Evolutionary conservation across 768 basidiomycete species (phyloP).

Genomic region (Albatrellus ellisii): DNA sequence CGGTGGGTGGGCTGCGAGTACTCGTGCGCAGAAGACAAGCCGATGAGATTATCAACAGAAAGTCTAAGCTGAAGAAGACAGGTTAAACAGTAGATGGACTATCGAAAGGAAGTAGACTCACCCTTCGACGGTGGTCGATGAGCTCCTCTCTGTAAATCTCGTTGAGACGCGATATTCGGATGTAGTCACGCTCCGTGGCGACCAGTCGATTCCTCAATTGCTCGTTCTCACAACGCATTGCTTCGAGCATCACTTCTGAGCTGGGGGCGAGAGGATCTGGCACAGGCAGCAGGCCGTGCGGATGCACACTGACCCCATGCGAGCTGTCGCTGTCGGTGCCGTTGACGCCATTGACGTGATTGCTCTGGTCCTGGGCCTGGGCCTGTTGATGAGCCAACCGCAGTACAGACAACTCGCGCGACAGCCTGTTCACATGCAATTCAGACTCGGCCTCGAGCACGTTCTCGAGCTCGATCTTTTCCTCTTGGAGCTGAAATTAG

Average conservation of each 20-base stretch:
- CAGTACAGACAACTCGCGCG: slow-evolving; percentile 54
- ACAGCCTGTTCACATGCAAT: slow-evolving; percentile 66
- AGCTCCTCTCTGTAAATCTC: slow-evolving; percentile 80
- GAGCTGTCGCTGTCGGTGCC: slow-evolving; percentile 14
- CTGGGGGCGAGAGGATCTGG: slow-evolving; percentile 24
- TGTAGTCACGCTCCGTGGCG: slow-evolving; percentile 67
- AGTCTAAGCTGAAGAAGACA: slow-evolving; percentile 43
- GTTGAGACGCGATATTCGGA: slow-evolving; percentile 60
- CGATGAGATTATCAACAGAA: slow-evolving; percentile 69
- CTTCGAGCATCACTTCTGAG: slow-evolving; percentile 54
- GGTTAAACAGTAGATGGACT: not conserved
- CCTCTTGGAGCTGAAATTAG: slow-evolving; percentile 53
- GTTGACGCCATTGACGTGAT: slow-evolving; percentile 15
- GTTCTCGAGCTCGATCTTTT: slow-evolving; percentile 78
- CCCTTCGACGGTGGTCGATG: slow-evolving; percentile 61
- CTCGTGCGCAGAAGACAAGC: slow-evolving; percentile 43
- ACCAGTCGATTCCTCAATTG: slow-evolving; percentile 50
- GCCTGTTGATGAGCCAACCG: slow-evolving; percentile 45
- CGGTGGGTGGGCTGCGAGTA: slow-evolving; percentile 62
- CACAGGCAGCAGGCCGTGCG: slow-evolving; percentile 8
- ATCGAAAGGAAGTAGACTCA: slow-evolving; percentile 28
- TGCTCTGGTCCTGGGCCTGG: slow-evolving; percentile 20
- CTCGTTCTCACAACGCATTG: slow-evolving; percentile 72
- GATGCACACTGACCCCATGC: not conserved
- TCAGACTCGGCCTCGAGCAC: slow-evolving; percentile 78